Evolutionary conservation across 2,329 filamentous ascomycete genomes (phyloP).

Genomic region (Colletotrichum sublineola): DNA sequence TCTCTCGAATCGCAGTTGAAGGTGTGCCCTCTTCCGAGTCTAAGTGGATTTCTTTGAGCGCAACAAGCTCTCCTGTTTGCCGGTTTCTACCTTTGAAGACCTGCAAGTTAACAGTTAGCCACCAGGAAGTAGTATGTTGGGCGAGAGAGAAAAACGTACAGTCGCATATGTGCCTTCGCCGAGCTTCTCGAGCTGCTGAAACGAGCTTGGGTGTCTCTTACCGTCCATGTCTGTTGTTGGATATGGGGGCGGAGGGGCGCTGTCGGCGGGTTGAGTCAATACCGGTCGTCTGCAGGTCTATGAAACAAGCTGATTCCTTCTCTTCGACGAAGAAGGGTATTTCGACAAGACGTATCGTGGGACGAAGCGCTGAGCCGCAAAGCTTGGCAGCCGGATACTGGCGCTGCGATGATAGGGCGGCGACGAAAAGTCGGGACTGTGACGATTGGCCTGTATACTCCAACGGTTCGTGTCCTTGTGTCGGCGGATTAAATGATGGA

Average conservation of each 20-base stretch:
- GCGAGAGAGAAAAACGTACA: slow-evolving; percentile 65
- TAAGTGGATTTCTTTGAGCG: slow-evolving; percentile 98
- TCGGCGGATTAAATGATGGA: neutral
- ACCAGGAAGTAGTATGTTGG: neutral
- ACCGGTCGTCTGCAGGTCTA: neutral
- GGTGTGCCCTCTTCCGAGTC: slow-evolving; percentile 98
- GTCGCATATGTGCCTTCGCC: slow-evolving; percentile 99
- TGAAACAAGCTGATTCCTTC: neutral
- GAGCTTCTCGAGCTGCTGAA: slow-evolving; percentile 99
- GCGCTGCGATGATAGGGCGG: neutral
- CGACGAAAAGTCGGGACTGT: neutral
- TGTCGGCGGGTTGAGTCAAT: neutral
- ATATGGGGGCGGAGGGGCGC: neutral
- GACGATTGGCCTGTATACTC: neutral
- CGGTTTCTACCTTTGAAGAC: slow-evolving; percentile 99
- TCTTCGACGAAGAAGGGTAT: neutral
- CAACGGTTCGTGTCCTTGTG: neutral
- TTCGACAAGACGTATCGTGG: neutral
- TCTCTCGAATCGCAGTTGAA: slow-evolving; percentile 96
- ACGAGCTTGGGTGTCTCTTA: slow-evolving; percentile 93
- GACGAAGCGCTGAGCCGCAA: neutral
- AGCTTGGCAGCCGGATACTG: neutral
- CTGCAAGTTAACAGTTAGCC: slow-evolving; percentile 59
- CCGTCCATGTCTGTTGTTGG: slow-evolving; percentile 78
- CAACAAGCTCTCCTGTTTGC: slow-evolving; percentile 95